phyloP scores from a whole-genome alignment of 176 grass and related monocot genomes.

The Aegilops sharonensis region DNA sequence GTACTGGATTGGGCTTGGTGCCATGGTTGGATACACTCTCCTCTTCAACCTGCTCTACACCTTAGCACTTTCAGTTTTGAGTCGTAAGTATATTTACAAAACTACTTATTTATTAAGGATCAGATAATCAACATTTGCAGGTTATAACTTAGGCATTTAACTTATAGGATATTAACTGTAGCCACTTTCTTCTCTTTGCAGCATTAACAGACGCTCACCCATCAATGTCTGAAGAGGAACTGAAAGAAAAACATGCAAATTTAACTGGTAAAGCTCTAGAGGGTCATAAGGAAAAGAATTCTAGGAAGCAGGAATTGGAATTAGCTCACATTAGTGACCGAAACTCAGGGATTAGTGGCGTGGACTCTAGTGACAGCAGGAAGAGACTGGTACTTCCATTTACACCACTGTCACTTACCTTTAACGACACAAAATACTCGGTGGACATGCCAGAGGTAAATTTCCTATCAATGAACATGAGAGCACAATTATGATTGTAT shows the following conservation, averaged over 20 bases:
- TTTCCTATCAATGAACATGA: slow-evolving; percentile 17
- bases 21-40: slow-evolving; percentile 71
- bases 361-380: slow-evolving; percentile 35
- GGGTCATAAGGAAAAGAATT: slow-evolving; percentile 44
- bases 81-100: slow-evolving; percentile 60
- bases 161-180: slow-evolving; percentile 14
- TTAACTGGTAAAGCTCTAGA: slow-evolving; percentile 69
- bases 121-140: slow-evolving; percentile 22
- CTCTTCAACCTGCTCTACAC: slow-evolving; percentile 84
- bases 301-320: slow-evolving; percentile 49
- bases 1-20: slow-evolving; percentile 84
- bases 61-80: slow-evolving; percentile 61
- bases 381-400: slow-evolving; percentile 87
- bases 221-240: slow-evolving; percentile 65
- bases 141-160: background rate
- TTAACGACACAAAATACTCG: slow-evolving; percentile 75
- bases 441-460: slow-evolving; percentile 86
- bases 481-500: slow-evolving; percentile 9
- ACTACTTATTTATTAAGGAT: slow-evolving; percentile 23
- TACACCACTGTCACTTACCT: slow-evolving; percentile 63
- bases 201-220: slow-evolving; percentile 64
- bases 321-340: slow-evolving; percentile 28
- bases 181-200: slow-evolving; percentile 27
- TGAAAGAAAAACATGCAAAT: slow-evolving; percentile 78
- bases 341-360: slow-evolving; percentile 33